Conservation (phyloP, 2,329 filamentous ascomycete species). For the Fusarium sp. region DNA sequence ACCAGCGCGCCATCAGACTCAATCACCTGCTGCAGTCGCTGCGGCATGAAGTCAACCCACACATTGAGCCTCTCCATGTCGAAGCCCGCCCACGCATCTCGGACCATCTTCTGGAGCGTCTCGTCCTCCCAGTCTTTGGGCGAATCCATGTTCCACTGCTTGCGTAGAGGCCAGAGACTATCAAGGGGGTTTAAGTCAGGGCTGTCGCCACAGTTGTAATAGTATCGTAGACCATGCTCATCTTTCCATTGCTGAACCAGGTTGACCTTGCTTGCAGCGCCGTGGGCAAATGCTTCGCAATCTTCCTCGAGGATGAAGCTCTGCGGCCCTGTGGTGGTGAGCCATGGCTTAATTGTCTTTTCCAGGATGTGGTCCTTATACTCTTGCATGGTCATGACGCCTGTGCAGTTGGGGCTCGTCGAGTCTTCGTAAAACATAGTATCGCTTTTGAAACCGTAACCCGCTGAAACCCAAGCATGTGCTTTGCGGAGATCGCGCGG, state of each 20-base stretch:
- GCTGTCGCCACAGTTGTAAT: slow-evolving; percentile 56
- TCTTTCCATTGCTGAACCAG: slow-evolving; percentile 55
- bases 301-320: slow-evolving; percentile 55
- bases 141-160: slow-evolving; percentile 52
- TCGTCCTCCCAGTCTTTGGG: slow-evolving; percentile 53
- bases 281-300: slow-evolving; percentile 54
- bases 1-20: slow-evolving; percentile 52
- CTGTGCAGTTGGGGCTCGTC: slow-evolving; percentile 51
- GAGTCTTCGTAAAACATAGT: slow-evolving; percentile 56
- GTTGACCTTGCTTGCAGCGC: slow-evolving; percentile 54
- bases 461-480: slow-evolving; percentile 55
- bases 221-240: slow-evolving; percentile 49
- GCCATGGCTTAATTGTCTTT: slow-evolving; percentile 53
- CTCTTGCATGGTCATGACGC: slow-evolving; percentile 53
- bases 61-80: slow-evolving; percentile 52
- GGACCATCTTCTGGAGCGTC: slow-evolving; percentile 51
- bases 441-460: slow-evolving; percentile 56
- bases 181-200: slow-evolving; percentile 56
- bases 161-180: slow-evolving; percentile 52
- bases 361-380: slow-evolving; percentile 54
- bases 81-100: slow-evolving; percentile 49
- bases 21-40: slow-evolving; percentile 52
- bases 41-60: slow-evolving; percentile 57
- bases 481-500: slow-evolving; percentile 52
- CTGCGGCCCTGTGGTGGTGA: slow-evolving; percentile 36